These are phyloP conservation scores for Neurospora sp. DNA, from an alignment of 495 filamentous ascomycete genomes.

Conservation along the genomic window DNA sequence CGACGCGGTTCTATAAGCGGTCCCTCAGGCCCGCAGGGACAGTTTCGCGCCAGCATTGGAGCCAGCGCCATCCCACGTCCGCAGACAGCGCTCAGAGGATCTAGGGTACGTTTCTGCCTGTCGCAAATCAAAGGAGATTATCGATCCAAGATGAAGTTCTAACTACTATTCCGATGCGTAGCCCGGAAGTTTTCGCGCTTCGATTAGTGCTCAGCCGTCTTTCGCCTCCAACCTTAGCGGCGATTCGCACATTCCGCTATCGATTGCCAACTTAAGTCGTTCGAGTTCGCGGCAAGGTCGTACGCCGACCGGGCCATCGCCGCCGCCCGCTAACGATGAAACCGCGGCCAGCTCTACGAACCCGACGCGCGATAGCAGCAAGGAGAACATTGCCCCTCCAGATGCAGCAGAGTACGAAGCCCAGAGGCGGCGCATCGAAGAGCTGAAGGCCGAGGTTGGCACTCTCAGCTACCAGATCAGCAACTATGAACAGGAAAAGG, in stretches of 20 bases:
- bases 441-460: slow-evolving; percentile 46
- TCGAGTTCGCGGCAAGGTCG: slow-evolving; percentile 26
- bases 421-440: slow-evolving; percentile 38
- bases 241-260: slow-evolving; percentile 24
- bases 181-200: slow-evolving; percentile 13
- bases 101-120: slow-evolving; percentile 32
- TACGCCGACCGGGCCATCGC: slow-evolving; percentile 21
- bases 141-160: neutral
- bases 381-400: slow-evolving; percentile 38
- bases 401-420: slow-evolving; percentile 43
- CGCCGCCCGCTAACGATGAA: slow-evolving; percentile 21
- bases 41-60: slow-evolving; percentile 28
- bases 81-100: slow-evolving; percentile 22
- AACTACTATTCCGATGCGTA: slow-evolving; percentile 13
- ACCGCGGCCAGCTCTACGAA: slow-evolving; percentile 7
- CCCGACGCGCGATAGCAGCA: slow-evolving; percentile 33
- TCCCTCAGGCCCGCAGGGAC: slow-evolving; percentile 6
- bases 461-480: slow-evolving; percentile 43
- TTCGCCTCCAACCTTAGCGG: slow-evolving; percentile 48
- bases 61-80: slow-evolving; percentile 20
- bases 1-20: slow-evolving; percentile 15
- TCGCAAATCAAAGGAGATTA: neutral
- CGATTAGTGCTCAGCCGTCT: slow-evolving; percentile 41
- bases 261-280: slow-evolving; percentile 20
- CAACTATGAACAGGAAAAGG: slow-evolving; percentile 79